phyloP scores from a whole-genome alignment of 2,329 filamentous ascomycete species.

The Diplodia sapinea region DNA sequence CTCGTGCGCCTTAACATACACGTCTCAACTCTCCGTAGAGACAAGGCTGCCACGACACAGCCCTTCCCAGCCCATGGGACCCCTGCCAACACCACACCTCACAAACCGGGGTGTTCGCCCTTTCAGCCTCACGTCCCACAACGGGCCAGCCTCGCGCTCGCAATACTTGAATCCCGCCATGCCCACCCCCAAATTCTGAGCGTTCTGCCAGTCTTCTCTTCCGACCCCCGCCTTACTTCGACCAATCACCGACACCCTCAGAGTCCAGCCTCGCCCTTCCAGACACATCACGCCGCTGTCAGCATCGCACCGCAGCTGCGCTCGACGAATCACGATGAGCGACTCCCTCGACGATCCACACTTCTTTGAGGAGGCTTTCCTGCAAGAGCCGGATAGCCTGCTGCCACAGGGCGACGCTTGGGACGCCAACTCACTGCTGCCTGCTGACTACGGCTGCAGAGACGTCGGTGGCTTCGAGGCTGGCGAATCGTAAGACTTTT shows the following conservation, averaged over 20 bases:
- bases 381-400: background rate
- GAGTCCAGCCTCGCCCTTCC: conserved; percentile 2
- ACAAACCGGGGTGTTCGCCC: background rate
- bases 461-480: background rate
- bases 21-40: background rate
- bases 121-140: background rate
- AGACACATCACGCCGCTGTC: background rate
- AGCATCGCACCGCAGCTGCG: background rate
- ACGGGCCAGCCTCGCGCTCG: background rate
- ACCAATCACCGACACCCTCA: background rate
- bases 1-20: background rate
- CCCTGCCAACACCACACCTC: background rate
- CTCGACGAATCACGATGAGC: background rate
- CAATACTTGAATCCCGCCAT: background rate
- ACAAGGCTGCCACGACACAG: background rate
- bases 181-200: background rate
- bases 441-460: background rate
- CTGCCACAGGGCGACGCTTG: background rate
- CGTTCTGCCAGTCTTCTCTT: background rate
- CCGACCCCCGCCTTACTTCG: too few relatives aligned
- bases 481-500: background rate
- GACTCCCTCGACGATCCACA: background rate
- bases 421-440: background rate
- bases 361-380: background rate
- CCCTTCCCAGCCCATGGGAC: background rate